These are phyloP conservation scores for Umbelopsis ramanniana DNA, from an alignment of 192 early-diverging fungal species.

Conservation along the genomic window DNA sequence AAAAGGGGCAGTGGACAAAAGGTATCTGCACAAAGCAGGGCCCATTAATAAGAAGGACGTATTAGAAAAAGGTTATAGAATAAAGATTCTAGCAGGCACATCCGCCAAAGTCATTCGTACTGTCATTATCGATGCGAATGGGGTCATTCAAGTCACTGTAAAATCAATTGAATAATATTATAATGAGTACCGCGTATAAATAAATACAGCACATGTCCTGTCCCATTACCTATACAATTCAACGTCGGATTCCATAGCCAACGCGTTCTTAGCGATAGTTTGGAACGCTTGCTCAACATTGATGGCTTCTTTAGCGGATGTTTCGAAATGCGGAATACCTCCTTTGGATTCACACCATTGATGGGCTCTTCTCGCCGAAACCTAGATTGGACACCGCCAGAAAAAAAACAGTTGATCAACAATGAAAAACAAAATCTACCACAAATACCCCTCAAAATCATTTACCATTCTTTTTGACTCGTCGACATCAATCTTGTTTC, in stretches of 20 bases:
- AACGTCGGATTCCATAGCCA: conserved; percentile 92
- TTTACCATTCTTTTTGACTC: conserved; percentile 86
- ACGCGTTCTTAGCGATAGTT: conserved; percentile 92
- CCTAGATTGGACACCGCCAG: conserved; percentile 50
- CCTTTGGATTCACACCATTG: conserved; percentile 97
- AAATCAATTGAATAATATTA: conserved; percentile 7
- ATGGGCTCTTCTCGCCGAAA: conserved; percentile 95
- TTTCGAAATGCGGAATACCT: conserved; percentile 96
- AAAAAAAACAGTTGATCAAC: neutral
- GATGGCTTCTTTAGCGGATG: conserved; percentile 96
- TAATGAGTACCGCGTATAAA: neutral
- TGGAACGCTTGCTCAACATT: conserved; percentile 98
- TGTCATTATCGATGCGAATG: conserved; percentile 85
- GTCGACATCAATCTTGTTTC: conserved; percentile 99
- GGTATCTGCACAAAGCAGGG: too few relatives aligned
- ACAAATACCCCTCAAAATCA: neutral
- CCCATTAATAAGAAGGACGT: too few relatives aligned
- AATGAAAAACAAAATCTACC: neutral
- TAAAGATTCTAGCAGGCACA: conserved; percentile 63
- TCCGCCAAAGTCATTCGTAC: conserved; percentile 54
- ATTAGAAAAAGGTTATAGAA: too few relatives aligned
- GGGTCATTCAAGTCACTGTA: conserved; percentile 88
- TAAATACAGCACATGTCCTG: neutral
- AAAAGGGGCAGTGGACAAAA: neutral
- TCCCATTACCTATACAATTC: conserved; percentile 61